A percentile compares a stretch with the other conserved stretches of the same genome.
phyloP scores from a whole-genome alignment of 805 yeast genomes.

The Saturnispora halmiae region DNA sequence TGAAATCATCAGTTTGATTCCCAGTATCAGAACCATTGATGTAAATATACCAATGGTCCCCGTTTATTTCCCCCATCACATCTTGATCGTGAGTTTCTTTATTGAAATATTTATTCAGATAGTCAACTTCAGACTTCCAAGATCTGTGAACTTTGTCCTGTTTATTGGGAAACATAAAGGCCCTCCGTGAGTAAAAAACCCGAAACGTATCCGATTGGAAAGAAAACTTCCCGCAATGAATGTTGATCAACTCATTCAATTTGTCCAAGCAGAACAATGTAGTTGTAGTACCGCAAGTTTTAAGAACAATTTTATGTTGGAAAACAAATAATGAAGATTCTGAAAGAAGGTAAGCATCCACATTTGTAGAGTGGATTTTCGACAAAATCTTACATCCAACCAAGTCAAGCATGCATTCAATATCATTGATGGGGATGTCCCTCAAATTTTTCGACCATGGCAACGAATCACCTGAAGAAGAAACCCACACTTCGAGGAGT shows the following conservation, averaged over 20 bases:
- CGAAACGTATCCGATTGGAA: conserved; percentile 35
- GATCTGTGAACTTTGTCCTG: conserved; percentile 74
- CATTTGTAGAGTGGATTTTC: conserved; percentile 49
- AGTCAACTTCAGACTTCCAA: conserved; percentile 75
- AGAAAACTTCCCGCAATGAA: conserved; percentile 35
- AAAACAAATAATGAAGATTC: conserved; percentile 89
- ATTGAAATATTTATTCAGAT: conserved; percentile 56
- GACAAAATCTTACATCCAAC: conserved; percentile 88
- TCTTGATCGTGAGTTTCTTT: conserved; percentile 54
- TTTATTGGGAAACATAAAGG: conserved; percentile 84
- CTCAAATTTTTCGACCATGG: conserved; percentile 48
- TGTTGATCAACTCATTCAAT: conserved; percentile 43
- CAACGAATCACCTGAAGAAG: conserved; percentile 35
- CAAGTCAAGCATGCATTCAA: conserved; percentile 66
- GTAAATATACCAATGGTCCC: conserved; percentile 88
- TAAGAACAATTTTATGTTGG: conserved; percentile 73
- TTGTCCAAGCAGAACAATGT: conserved; percentile 68
- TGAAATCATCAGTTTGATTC: conserved; percentile 35
- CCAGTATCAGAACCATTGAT: conserved; percentile 39
- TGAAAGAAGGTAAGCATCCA: conserved; percentile 80
- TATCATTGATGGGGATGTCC: conserved; percentile 51
- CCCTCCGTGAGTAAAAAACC: conserved; percentile 82
- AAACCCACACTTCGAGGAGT: conserved; percentile 83
- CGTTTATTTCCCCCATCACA: conserved; percentile 69
- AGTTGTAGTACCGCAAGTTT: conserved; percentile 96